Conservation (phyloP, 1,139 yeast genomes). For the Kazachstania sp. region DNA sequence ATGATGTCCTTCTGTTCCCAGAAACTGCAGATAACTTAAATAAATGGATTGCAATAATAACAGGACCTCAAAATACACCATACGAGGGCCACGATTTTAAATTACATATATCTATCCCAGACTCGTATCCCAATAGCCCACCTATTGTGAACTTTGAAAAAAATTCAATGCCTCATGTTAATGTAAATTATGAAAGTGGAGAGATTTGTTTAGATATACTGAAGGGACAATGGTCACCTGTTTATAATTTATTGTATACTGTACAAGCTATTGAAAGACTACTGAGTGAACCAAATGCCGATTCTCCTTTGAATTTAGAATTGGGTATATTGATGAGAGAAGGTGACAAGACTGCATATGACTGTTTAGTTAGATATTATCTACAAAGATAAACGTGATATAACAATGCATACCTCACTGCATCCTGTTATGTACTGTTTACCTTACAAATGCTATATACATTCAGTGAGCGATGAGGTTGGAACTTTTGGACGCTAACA, state of each 20-base stretch:
- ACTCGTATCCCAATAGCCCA: conserved; percentile 59
- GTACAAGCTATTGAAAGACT: conserved; percentile 63
- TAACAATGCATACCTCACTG: too few relatives aligned
- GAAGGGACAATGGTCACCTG: conserved; percentile 73
- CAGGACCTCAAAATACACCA: conserved; percentile 49
- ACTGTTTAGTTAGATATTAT: conserved; percentile 55
- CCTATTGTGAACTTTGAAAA: conserved; percentile 49
- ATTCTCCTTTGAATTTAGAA: conserved; percentile 78
- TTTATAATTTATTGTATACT: conserved; percentile 71
- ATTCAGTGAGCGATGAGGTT: too few relatives aligned
- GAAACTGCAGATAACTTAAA: conserved; percentile 36
- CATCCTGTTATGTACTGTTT: too few relatives aligned
- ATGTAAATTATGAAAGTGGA: conserved; percentile 59
- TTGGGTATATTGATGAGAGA: conserved; percentile 66
- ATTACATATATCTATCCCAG: conserved; percentile 43
- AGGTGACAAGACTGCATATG: conserved; percentile 49
- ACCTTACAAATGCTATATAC: too few relatives aligned
- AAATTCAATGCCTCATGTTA: conserved; percentile 63
- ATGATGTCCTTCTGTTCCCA: conserved; percentile 35
- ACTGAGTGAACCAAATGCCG: conserved; percentile 72
- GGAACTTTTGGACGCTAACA: too few relatives aligned
- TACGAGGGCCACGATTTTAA: conserved; percentile 54
- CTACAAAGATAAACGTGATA: neutral
- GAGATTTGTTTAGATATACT: conserved; percentile 81
- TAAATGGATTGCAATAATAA: conserved; percentile 52